These are phyloP conservation scores for Fusarium musae DNA, from an alignment of 2,329 filamentous ascomycete species.

Conservation along the genomic window DNA sequence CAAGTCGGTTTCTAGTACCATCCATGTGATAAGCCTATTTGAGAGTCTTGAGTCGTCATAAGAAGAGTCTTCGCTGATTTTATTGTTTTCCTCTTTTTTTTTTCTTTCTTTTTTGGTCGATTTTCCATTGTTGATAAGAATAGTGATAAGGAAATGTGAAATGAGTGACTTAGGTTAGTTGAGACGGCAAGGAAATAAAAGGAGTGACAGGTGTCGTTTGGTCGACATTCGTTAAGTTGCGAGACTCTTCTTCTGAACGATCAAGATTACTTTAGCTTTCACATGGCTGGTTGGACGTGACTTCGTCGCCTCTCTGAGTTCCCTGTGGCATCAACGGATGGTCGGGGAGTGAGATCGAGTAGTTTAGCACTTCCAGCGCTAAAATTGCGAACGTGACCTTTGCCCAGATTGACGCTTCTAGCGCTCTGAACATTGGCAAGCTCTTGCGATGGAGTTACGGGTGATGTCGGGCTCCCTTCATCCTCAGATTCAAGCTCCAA, in stretches of 20 bases:
- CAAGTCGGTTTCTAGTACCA: conserved; percentile 5
- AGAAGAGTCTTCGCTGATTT: conserved; percentile 39
- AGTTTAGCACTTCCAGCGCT: conserved; percentile 83
- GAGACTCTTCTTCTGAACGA: conserved; percentile 41
- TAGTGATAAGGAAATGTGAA: conserved; percentile 45
- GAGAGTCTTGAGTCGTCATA: conserved; percentile 11
- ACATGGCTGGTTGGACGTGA: conserved; percentile 29
- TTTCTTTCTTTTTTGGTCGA: conserved; percentile 23
- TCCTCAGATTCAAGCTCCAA: conserved; percentile 56
- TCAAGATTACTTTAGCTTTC: conserved; percentile 28
- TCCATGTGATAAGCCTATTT: conserved; percentile 2
- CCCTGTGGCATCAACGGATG: conserved; percentile 62
- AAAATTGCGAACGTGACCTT: conserved; percentile 74
- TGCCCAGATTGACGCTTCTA: conserved; percentile 75
- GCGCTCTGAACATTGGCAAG: conserved; percentile 67
- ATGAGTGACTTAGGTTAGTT: conserved; percentile 50
- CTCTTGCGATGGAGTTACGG: conserved; percentile 47
- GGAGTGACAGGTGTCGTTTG: conserved; percentile 33
- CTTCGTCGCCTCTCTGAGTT: conserved; percentile 47
- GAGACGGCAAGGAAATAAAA: conserved; percentile 37
- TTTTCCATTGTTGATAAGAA: conserved; percentile 23
- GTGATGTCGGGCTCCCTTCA: conserved; percentile 46
- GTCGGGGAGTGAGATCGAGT: conserved; percentile 71
- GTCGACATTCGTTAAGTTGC: conserved; percentile 6
- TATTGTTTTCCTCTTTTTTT: conserved; percentile 41